Percentiles rank a stretch among this genome's conserved stretches.
Conservation (phyloP, 1,139 yeast species). For the Candida tetrigidarum region DNA sequence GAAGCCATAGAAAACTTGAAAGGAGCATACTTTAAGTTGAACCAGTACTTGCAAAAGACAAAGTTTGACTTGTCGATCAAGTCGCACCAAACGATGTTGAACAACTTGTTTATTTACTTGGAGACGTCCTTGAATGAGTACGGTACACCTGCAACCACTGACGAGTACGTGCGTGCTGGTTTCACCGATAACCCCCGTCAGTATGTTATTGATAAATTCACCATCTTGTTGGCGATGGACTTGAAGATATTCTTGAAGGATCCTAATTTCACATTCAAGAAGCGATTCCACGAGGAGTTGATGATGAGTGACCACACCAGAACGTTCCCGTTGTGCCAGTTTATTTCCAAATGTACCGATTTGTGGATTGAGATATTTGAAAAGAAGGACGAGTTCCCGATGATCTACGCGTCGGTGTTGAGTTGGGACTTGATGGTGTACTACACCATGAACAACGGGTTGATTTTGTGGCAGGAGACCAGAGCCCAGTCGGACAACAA, state of each 20-base stretch:
- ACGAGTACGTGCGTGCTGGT: slow-evolving; percentile 51
- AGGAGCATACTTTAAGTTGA: slow-evolving; percentile 40
- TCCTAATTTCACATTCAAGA: slow-evolving; percentile 60
- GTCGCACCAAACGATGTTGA: slow-evolving; percentile 47
- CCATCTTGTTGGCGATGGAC: slow-evolving; percentile 51
- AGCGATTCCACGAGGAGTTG: slow-evolving; percentile 61
- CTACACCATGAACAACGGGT: slow-evolving; percentile 57
- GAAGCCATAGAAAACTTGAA: slow-evolving; percentile 40
- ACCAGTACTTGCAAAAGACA: slow-evolving; percentile 40
- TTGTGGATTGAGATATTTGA: slow-evolving; percentile 47
- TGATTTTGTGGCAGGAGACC: slow-evolving; percentile 72
- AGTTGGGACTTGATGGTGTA: slow-evolving; percentile 62
- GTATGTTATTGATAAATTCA: slow-evolving; percentile 46
- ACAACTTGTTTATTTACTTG: slow-evolving; percentile 43
- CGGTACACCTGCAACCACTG: slow-evolving; percentile 50
- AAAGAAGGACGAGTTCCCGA: slow-evolving; percentile 34
- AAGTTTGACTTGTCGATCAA: slow-evolving; percentile 44
- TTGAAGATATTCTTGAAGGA: slow-evolving; percentile 55
- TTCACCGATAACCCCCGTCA: slow-evolving; percentile 49
- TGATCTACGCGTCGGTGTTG: slow-evolving; percentile 49
- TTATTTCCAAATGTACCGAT: slow-evolving; percentile 39
- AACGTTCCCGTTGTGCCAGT: slow-evolving; percentile 47
- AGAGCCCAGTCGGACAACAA: slow-evolving; percentile 50
- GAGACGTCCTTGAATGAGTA: slow-evolving; percentile 48
- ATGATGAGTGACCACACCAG: slow-evolving; percentile 51